Base-by-base conservation (phyloP, 768 basidiomycete genomes). In the Rhodosporidiobolus odoratus region DNA sequence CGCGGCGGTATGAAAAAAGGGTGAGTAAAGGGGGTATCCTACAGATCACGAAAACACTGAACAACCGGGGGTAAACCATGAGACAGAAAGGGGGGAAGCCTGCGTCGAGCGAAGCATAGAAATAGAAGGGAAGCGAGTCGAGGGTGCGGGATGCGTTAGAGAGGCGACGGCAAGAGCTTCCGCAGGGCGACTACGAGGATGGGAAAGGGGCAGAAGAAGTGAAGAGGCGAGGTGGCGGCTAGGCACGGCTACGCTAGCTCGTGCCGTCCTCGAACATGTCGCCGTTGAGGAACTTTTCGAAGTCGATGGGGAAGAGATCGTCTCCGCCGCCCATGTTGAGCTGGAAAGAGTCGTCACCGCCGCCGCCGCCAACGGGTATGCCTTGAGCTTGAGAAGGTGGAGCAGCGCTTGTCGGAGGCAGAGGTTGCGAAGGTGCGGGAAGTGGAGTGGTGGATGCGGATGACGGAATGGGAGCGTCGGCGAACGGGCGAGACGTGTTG, bases 191-290 rank as follows among this genome's bases (percentile, higher is more conserved):
- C n/a, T n/a, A n/a, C n/a, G n/a, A n/a, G n/a, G n/a, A n/a, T n/a
- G n/a, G n/a, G 27, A 37, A 57, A 37, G 17, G 32, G 15, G 54
- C 1, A 35, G 35, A 10, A 21, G 21, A 38, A 35, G 35, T 25
- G 38, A n/a, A 47, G 19, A 34, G 50, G 43, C 15, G 37, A n/a
- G 40, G n/a, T n/a, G n/a, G n/a, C n/a, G n/a, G n/a, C n/a, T n/a
- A n/a, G n/a, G 34, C 1, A 16, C 2, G 2, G 10, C 19, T 13
- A 17, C 45, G 30, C n/a, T 56, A 69, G 34, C 30, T 56, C 41
- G 50, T 25, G 17, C 58, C 48, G n/a, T 69, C 68, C 17, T 73
- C 72, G 57, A 73, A 73, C 60, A 73, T 63, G 63, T 65, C 59
- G 45, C 58, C 52, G 61, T 73, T 68, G 52, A 74, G 56, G 62